Conservation (phyloP, 2,329 filamentous ascomycete genomes). For the Coniochaeta ligniaria region DNA sequence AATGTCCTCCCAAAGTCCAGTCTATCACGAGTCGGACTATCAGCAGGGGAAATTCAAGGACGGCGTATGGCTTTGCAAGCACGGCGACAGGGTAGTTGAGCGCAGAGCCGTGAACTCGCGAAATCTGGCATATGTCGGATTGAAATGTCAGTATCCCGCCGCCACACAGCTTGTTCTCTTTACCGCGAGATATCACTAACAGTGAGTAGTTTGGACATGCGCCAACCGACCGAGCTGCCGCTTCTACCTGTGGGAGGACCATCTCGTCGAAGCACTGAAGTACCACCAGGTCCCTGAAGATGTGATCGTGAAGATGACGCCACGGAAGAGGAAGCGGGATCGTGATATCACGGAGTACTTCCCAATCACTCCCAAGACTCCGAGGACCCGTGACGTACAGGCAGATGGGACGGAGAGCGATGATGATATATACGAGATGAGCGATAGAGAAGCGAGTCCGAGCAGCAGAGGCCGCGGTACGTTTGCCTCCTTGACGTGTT, state of each 20-base stretch:
- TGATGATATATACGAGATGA: background rate
- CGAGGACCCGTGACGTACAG: background rate
- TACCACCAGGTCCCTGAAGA: background rate
- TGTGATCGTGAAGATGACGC: background rate
- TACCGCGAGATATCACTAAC: background rate
- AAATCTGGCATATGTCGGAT: background rate
- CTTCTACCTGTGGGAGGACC: conserved; percentile 1
- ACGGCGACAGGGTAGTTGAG: background rate
- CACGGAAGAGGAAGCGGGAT: background rate
- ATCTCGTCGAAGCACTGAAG: background rate
- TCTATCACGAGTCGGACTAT: background rate
- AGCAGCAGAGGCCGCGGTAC: background rate
- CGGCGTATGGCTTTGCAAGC: background rate
- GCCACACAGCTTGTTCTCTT: background rate
- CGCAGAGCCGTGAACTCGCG: background rate
- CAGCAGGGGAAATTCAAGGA: background rate
- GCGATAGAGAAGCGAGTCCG: background rate
- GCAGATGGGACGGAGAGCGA: background rate
- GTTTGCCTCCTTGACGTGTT: background rate
- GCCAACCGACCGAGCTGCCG: background rate
- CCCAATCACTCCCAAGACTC: background rate
- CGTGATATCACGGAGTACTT: background rate
- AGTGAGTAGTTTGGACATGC: background rate
- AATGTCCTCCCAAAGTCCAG: background rate
- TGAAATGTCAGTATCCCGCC: background rate